Evolutionary conservation across 2,329 filamentous ascomycete species (phyloP).

Genomic region (Pestalotiopsis sp.): DNA sequence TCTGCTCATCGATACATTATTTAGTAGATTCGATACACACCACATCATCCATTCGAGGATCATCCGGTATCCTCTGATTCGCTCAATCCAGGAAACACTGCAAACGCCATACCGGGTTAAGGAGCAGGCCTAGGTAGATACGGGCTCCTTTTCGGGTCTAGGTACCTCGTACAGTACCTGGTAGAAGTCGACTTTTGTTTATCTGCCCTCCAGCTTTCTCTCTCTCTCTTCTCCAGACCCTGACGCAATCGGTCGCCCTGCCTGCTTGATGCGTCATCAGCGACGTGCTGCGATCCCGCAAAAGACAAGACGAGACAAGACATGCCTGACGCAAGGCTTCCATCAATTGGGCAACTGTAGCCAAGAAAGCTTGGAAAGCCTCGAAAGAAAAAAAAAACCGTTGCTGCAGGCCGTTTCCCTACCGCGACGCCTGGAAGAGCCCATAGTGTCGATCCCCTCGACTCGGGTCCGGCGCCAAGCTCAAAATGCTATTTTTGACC

Average conservation of each 20-base stretch:
- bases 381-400: conserved; percentile 2
- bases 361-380: conserved; percentile 1
- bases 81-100: too few relatives aligned
- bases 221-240: not conserved
- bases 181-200: not conserved
- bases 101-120: too few relatives aligned
- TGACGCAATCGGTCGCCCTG: not conserved
- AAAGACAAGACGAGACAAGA: not conserved
- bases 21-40: too few relatives aligned
- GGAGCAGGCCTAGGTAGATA: too few relatives aligned
- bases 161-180: too few relatives aligned
- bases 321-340: not conserved
- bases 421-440: not conserved
- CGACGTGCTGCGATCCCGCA: not conserved
- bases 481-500: conserved; percentile 9
- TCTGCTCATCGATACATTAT: too few relatives aligned
- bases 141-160: too few relatives aligned
- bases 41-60: too few relatives aligned
- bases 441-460: conserved; percentile 1
- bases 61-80: too few relatives aligned
- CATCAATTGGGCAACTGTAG: not conserved
- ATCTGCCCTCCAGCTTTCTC: not conserved
- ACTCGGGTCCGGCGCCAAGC: conserved; percentile 4
- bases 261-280: not conserved
- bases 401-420: conserved; percentile 4